phyloP scores from a whole-genome alignment of 2,329 filamentous ascomycete genomes.

The Aspergillus fumigatiaffinis region DNA sequence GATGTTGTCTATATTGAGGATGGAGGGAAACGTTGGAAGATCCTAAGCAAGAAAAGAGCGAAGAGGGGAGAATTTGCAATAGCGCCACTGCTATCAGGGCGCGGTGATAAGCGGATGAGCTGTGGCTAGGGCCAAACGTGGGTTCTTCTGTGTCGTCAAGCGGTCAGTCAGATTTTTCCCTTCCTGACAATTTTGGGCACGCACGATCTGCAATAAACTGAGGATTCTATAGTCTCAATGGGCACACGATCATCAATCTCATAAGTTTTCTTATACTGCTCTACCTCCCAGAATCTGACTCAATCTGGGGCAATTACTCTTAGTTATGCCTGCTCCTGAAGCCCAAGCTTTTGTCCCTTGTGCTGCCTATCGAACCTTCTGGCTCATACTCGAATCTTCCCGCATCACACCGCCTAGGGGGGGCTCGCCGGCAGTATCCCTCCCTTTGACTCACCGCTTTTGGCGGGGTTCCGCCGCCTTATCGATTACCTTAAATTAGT shows the following conservation, averaged over 20 bases:
- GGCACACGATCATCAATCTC: background rate
- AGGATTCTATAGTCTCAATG: background rate
- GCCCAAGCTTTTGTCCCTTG: background rate
- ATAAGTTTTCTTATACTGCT: background rate
- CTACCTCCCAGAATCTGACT: background rate
- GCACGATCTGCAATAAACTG: background rate
- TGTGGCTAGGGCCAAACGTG: constrained; percentile 22
- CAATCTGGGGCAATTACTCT: background rate
- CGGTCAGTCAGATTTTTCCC: constrained; percentile 20
- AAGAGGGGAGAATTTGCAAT: constrained; percentile 39
- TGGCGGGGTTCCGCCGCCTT: constrained; percentile 16
- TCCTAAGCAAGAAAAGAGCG: constrained; percentile 12
- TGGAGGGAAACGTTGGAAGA: constrained; percentile 5
- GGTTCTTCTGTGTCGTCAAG: constrained; percentile 18
- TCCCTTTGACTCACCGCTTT: constrained; percentile 7
- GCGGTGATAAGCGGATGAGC: constrained; percentile 22
- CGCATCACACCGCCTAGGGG: constrained; percentile 22
- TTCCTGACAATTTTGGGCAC: constrained; percentile 1
- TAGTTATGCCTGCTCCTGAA: background rate
- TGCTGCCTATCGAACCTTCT: constrained; percentile 38
- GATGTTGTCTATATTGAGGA: constrained; percentile 5
- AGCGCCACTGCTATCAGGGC: constrained; percentile 33
- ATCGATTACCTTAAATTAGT: constrained; percentile 12
- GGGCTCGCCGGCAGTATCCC: constrained; percentile 18
- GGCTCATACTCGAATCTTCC: constrained; percentile 28